Base-by-base conservation (phyloP, 371 early-diverging fungal genomes). In the Syncephalastrum monosporum region DNA sequence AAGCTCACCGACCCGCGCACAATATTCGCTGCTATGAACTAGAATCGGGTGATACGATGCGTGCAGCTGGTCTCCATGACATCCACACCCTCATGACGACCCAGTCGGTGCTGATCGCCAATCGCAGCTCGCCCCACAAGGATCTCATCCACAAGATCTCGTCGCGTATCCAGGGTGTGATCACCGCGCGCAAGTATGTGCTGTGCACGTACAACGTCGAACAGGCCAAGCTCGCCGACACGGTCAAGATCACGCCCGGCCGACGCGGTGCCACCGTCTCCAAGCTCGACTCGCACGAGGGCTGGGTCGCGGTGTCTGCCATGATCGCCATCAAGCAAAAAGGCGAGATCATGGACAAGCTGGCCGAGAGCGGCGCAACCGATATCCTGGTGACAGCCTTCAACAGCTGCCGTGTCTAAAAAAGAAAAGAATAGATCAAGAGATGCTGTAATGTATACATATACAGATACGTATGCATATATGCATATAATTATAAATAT, bases 11-110 rank as follows among this genome's bases (percentile, higher is more conserved):
- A n/a, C n/a, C n/a, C n/a, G n/a, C n/a, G n/a, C n/a, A n/a, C n/a
- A n/a, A n/a, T n/a, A n/a, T n/a, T n/a, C n/a, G n/a, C n/a, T n/a
- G n/a, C 21, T 21, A 21, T 21, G 21, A 2, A 21, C 2, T 90
- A 45, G 98, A 98, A 75, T 93, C 94, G 15, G 98, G 97, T 60
- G 97, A 98, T 66, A 96, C 97, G 4, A 98, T 98, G 97, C 87
- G 92, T 56, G 97, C 96, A n/a, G 97, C 97, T 16, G 95, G 95
- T 13, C 86, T 98, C 33, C 90, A 91, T 65, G 89, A 88, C 47
- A 89, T 96, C 48, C 83, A 82, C 50, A 92, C 92, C 10, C 67
- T 98, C 15, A 62, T 93, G 61, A 74, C 79, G 2, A 89, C 96
- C 5, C 87, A 98, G 69, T 91, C 96, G 5, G 93, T 96, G 15